Conservation (phyloP, 176 grass and related monocot species). For the Triticum turgidum region DNA sequence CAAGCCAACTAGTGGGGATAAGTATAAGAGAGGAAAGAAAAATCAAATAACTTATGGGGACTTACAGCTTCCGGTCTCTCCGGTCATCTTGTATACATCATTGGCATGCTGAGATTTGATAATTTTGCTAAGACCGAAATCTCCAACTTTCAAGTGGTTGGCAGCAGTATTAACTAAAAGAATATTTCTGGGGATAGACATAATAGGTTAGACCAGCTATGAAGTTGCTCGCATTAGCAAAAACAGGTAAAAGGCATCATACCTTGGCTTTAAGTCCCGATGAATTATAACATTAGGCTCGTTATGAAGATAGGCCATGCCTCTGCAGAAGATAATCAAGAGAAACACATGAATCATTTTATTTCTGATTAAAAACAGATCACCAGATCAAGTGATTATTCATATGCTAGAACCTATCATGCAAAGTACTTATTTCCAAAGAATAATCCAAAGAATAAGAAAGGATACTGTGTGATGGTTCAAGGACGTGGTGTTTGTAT, state of each 20-base stretch:
- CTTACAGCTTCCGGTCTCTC: conserved; percentile 99
- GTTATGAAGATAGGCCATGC: conserved; percentile 99
- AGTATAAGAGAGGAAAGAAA: conserved; percentile 17
- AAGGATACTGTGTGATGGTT: neutral
- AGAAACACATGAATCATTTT: conserved; percentile 3
- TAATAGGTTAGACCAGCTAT: conserved; percentile 23
- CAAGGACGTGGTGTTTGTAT: neutral
- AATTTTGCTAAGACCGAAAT: conserved; percentile 97
- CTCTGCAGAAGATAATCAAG: conserved; percentile 52
- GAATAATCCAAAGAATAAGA: too few relatives aligned
- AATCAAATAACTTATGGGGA: conserved; percentile 24
- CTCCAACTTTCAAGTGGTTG: conserved; percentile 97
- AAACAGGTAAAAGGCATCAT: conserved; percentile 13
- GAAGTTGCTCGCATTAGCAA: conserved; percentile 19
- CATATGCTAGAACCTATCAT: neutral
- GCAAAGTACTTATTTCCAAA: neutral
- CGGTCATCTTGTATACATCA: conserved; percentile 98
- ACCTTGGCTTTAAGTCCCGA: conserved; percentile 97
- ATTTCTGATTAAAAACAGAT: neutral
- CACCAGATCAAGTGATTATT: neutral
- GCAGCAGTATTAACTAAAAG: conserved; percentile 93
- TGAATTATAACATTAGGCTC: conserved; percentile 99
- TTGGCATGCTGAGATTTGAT: conserved; percentile 88
- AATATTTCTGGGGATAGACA: conserved; percentile 74
- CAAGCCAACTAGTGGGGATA: neutral